Conservation (phyloP, 768 basidiomycete species). For the Termitomyces sp. region DNA sequence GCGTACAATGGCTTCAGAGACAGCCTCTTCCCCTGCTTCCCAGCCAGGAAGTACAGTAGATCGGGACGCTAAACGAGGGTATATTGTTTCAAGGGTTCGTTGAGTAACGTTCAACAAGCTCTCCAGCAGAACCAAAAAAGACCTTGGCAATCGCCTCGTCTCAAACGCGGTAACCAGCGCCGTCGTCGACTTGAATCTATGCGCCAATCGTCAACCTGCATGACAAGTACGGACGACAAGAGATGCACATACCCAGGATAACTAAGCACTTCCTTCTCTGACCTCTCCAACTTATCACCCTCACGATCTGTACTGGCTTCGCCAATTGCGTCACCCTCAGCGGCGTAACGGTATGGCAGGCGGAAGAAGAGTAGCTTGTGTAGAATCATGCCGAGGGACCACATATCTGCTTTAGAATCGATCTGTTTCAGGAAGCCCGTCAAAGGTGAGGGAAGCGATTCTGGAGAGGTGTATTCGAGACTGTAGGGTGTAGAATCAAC, state of each 20-base stretch:
- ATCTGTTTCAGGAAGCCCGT: slow-evolving; percentile 65
- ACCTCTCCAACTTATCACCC: slow-evolving; percentile 54
- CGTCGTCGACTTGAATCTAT: slow-evolving; percentile 46
- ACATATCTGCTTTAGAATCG: slow-evolving; percentile 92
- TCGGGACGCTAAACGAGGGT: slow-evolving; percentile 37
- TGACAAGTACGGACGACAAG: background rate
- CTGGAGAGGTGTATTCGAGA: slow-evolving; percentile 85
- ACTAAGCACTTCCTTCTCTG: slow-evolving; percentile 66
- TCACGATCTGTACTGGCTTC: slow-evolving; percentile 37
- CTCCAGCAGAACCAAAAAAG: slow-evolving; percentile 69
- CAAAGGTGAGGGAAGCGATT: slow-evolving; percentile 66
- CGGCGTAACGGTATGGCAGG: slow-evolving; percentile 75
- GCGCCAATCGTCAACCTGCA: background rate
- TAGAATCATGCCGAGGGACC: slow-evolving; percentile 95
- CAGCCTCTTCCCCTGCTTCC: slow-evolving; percentile 33
- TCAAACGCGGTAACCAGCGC: slow-evolving; percentile 53
- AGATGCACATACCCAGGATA: slow-evolving; percentile 62
- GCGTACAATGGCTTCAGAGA: slow-evolving; percentile 36
- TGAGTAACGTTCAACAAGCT: slow-evolving; percentile 58
- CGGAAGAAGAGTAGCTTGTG: slow-evolving; percentile 91
- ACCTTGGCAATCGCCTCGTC: slow-evolving; percentile 63
- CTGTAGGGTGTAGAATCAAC: slow-evolving; percentile 25
- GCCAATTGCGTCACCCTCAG: slow-evolving; percentile 48
- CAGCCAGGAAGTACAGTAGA: slow-evolving; percentile 26
- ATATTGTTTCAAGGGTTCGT: slow-evolving; percentile 36